Percentiles rank a stretch among this genome's conserved stretches.
These are phyloP conservation scores for Podila epicladia DNA, from an alignment of 192 early-diverging fungal species.

Conservation along the genomic window DNA sequence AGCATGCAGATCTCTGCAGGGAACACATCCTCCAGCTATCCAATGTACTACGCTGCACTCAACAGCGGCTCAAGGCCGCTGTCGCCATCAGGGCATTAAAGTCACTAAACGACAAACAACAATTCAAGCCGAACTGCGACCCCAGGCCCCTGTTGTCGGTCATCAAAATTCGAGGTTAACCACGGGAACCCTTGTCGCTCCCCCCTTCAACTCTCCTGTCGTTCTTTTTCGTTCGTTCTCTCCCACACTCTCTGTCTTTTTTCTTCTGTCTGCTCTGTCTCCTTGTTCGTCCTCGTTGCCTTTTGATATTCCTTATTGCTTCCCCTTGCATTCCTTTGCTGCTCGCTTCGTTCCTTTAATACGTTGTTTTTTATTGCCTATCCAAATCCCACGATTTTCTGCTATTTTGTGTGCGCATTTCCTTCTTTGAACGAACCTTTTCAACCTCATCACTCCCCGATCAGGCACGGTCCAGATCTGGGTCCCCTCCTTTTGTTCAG, in stretches of 20 bases:
- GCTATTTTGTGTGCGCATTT: not conserved
- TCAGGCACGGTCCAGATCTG: no score
- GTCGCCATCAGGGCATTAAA: conserved; percentile 30
- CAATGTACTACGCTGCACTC: conserved; percentile 37
- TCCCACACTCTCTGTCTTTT: not conserved
- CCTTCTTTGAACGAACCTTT: no score
- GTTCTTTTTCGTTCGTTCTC: conserved; percentile 4
- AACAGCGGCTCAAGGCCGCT: conserved; percentile 15
- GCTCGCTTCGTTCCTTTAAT: not conserved
- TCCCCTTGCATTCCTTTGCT: conserved; percentile 9
- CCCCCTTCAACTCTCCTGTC: not conserved
- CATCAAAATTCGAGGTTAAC: no score
- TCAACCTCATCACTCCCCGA: no score
- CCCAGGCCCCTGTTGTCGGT: no score
- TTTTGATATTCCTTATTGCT: not conserved
- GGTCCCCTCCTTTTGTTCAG: no score
- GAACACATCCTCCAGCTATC: conserved; percentile 17
- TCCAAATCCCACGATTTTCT: not conserved
- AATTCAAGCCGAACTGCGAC: no score
- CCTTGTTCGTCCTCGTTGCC: not conserved
- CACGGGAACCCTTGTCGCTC: not conserved
- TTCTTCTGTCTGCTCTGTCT: not conserved
- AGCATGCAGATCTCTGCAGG: not conserved
- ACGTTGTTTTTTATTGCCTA: not conserved
- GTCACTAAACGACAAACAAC: not conserved